Base-by-base conservation (phyloP, 2,329 filamentous ascomycete species). In the Trichoderma semiorbis region DNA sequence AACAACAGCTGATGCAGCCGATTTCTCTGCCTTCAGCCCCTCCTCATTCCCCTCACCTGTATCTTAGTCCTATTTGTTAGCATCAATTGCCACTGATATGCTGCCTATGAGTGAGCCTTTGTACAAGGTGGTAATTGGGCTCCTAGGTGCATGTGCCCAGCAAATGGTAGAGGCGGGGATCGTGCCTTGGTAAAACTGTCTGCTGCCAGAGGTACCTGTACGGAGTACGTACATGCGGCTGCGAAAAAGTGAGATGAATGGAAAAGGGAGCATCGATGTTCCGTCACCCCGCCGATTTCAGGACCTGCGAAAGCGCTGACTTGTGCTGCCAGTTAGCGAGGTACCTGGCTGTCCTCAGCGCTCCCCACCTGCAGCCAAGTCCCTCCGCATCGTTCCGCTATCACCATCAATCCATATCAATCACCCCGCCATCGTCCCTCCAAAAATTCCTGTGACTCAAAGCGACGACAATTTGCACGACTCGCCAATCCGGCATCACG, bases 361-460 rank as follows among this genome's bases (percentile, higher is more conserved):
- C 2, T 21, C 14, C 28, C 26, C 36, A 11, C 32, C 16, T 7
- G 21, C 2, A 2, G 24, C 43, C 30, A 72, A 47, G 68, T 72
- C 24, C 43, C 68, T 50, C 71, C 5, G 47, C 67, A 71, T 71
- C 71, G 11, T 32, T 32, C 68, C 47, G 32, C 58, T 32, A 63
- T 63, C 28, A 34, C 34, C 28, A 12, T 34, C 57, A n/a, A 60
- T 30, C 6, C 28, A 7, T 60, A 34, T 24, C 10, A n/a, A 28
- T 62, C 74, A 78, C 78, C 76, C 77, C 76, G 75, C 76, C 75
- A 76, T 74, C 57, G 18, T 69, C 34, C 47, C 58, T 62, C 67
- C 70, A 76, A 79, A 80, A 82, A 82, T 80, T 81, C 82, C 77
- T 81, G 82, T 84, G 82, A 84, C 81, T 83, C 78, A 79, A 70